These are phyloP conservation scores for Fraxinus baroniana DNA, from an alignment of 305 asterid genomes.

Conservation along the genomic window DNA sequence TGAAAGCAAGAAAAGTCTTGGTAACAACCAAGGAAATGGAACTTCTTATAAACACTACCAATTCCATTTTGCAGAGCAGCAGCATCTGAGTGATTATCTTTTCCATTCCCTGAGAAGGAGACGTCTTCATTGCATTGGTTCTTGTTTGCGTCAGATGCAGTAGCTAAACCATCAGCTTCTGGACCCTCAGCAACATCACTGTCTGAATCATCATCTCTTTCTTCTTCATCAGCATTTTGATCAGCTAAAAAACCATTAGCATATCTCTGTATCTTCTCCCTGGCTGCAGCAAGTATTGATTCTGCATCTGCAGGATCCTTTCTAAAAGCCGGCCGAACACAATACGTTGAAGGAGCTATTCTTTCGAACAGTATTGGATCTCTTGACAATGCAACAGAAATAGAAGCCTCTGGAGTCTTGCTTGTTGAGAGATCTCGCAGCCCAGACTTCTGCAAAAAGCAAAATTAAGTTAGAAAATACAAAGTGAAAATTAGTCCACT, in stretches of 20 bases:
- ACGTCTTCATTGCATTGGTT: slow-evolving; percentile 40
- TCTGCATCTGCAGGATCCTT: slow-evolving; percentile 98
- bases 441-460: slow-evolving; percentile 74
- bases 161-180: slow-evolving; percentile 74
- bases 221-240: slow-evolving; percentile 89
- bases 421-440: slow-evolving; percentile 94
- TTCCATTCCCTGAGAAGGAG: slow-evolving; percentile 45
- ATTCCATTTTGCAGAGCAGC: slow-evolving; percentile 39
- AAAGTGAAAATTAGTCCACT: background rate
- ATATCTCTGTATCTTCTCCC: slow-evolving; percentile 84
- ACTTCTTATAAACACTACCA: slow-evolving; percentile 45
- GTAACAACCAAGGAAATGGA: slow-evolving; percentile 13
- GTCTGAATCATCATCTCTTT: slow-evolving; percentile 93
- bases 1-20: background rate
- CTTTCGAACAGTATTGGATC: slow-evolving; percentile 97
- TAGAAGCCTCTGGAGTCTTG: slow-evolving; percentile 99
- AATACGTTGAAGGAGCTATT: slow-evolving; percentile 94
- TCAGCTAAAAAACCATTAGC: slow-evolving; percentile 75
- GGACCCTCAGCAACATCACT: slow-evolving; percentile 81
- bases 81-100: slow-evolving; percentile 46
- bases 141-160: slow-evolving; percentile 52
- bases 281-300: slow-evolving; percentile 71
- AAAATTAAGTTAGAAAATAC: slow-evolving; percentile 25
- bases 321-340: slow-evolving; percentile 85
- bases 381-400: slow-evolving; percentile 98